Conservation (phyloP, 2,329 filamentous ascomycete species). For the Sphaerulina musiva region DNA sequence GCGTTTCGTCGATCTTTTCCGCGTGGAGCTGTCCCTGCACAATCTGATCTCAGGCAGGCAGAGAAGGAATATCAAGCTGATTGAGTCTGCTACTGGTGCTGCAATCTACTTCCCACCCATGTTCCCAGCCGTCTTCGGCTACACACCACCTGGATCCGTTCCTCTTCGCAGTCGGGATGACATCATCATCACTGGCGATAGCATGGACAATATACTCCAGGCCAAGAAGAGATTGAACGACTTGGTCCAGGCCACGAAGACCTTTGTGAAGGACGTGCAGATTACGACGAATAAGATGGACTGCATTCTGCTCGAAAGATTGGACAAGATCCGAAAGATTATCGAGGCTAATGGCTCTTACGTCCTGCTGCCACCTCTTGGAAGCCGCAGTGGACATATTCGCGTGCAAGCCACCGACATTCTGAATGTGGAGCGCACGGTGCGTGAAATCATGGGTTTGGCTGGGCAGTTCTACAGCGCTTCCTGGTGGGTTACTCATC, state of each 20-base stretch:
- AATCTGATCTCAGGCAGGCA: conserved; percentile 88
- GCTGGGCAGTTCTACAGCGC: conserved; percentile 97
- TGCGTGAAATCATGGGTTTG: conserved; percentile 90
- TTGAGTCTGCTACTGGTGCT: conserved; percentile 90
- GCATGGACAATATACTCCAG: conserved; percentile 70
- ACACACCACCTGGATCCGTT: conserved; percentile 69
- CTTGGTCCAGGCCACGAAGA: conserved; percentile 69
- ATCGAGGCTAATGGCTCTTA: conserved; percentile 95
- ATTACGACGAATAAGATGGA: conserved; percentile 91
- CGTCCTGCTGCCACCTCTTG: conserved; percentile 83
- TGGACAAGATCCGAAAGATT: conserved; percentile 97
- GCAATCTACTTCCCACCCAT: conserved; percentile 97
- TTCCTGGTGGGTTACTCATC: conserved; percentile 86
- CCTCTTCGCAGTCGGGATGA: conserved; percentile 77
- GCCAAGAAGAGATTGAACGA: conserved; percentile 91
- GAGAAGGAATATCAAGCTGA: conserved; percentile 94
- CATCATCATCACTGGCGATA: conserved; percentile 92
- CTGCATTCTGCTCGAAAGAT: conserved; percentile 78
- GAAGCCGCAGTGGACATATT: conserved; percentile 74
- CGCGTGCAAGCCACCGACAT: conserved; percentile 91
- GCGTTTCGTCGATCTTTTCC: conserved; percentile 68
- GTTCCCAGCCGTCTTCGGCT: conserved; percentile 86
- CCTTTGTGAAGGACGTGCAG: conserved; percentile 77
- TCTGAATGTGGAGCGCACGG: conserved; percentile 86
- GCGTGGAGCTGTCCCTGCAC: conserved; percentile 80